Evolutionary conservation across 331 rosid species (phyloP).

Genomic region (Malus hybrid): DNA sequence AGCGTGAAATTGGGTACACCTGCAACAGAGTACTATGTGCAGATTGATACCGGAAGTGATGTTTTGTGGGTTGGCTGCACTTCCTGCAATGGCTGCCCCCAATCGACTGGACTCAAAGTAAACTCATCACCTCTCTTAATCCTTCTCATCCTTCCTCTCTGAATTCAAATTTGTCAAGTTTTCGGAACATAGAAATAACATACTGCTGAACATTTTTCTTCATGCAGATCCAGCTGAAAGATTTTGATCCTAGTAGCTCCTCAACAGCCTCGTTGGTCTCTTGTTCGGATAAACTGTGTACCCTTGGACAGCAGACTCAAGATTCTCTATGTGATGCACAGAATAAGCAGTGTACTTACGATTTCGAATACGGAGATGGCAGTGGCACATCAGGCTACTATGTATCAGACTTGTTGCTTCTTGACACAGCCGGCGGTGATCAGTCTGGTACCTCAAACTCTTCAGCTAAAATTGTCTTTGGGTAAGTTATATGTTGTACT

Average conservation of each 20-base stretch:
- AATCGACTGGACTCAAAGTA: slow-evolving; percentile 78
- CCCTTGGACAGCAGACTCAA: slow-evolving; percentile 48
- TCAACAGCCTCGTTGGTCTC: slow-evolving; percentile 63
- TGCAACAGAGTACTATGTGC: slow-evolving; percentile 74
- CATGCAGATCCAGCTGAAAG: slow-evolving; percentile 62
- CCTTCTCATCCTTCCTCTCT: not conserved
- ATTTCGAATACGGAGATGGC: slow-evolving; percentile 93
- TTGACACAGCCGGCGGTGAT: slow-evolving; percentile 26
- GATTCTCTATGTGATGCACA: slow-evolving; percentile 65
- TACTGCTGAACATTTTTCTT: not conserved
- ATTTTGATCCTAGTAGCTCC: slow-evolving; percentile 60
- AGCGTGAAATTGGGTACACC: slow-evolving; percentile 84
- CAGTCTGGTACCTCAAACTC: slow-evolving; percentile 47
- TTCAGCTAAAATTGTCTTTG: slow-evolving; percentile 70
- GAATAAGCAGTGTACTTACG: slow-evolving; percentile 74
- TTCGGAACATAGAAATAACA: slow-evolving; percentile 1
- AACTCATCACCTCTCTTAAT: slow-evolving; percentile 3
- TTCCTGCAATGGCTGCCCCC: slow-evolving; percentile 90
- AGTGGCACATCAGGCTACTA: slow-evolving; percentile 93
- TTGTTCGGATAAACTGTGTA: slow-evolving; percentile 77
- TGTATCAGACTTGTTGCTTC: slow-evolving; percentile 61
- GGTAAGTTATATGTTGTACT: slow-evolving; percentile 38
- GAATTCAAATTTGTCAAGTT: not conserved
- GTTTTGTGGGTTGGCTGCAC: slow-evolving; percentile 88
- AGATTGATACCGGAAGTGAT: slow-evolving; percentile 98